Evolutionary conservation across 805 yeast genomes (phyloP).

Genomic region (Starmera dryadoides): DNA sequence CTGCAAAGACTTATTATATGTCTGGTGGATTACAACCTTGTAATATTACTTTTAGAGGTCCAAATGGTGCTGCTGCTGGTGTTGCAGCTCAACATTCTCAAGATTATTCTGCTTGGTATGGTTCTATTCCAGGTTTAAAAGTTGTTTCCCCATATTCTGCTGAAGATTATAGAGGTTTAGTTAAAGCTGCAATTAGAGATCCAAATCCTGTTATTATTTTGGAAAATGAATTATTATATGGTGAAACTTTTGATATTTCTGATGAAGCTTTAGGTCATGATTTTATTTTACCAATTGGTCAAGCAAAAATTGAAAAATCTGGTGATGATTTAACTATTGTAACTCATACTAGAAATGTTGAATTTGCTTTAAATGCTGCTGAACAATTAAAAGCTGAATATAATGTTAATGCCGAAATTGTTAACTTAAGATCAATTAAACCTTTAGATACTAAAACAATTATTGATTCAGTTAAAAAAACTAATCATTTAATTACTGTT

Average conservation of each 20-base stretch:
- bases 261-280: slow-evolving; percentile 88
- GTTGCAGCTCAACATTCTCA: slow-evolving; percentile 99
- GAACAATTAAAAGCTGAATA: slow-evolving; percentile 74
- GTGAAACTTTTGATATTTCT: slow-evolving; percentile 81
- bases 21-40: slow-evolving; percentile 98
- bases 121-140: slow-evolving; percentile 95
- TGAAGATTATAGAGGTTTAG: slow-evolving; percentile 91
- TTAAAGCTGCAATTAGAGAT: slow-evolving; percentile 96
- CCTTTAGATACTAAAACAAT: slow-evolving; percentile 90
- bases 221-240: slow-evolving; percentile 93
- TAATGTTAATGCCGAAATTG: slow-evolving; percentile 86
- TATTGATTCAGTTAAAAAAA: slow-evolving; percentile 85
- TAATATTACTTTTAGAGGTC: slow-evolving; percentile 97
- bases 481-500: slow-evolving; percentile 91
- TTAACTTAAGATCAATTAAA: slow-evolving; percentile 94
- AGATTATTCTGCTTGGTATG: slow-evolving; percentile 97
- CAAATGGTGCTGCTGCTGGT: slow-evolving; percentile 99
- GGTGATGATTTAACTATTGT: slow-evolving; percentile 89
- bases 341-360: slow-evolving; percentile 88
- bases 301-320: slow-evolving; percentile 90
- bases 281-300: slow-evolving; percentile 86
- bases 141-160: slow-evolving; percentile 93
- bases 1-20: slow-evolving; percentile 98
- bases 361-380: slow-evolving; percentile 85
- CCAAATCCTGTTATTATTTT: slow-evolving; percentile 96